Percentiles rank a stretch among this genome's conserved stretches.
phyloP scores from a whole-genome alignment of 1,284 basidiomycete genomes.

The Pseudozyma sp. region DNA sequence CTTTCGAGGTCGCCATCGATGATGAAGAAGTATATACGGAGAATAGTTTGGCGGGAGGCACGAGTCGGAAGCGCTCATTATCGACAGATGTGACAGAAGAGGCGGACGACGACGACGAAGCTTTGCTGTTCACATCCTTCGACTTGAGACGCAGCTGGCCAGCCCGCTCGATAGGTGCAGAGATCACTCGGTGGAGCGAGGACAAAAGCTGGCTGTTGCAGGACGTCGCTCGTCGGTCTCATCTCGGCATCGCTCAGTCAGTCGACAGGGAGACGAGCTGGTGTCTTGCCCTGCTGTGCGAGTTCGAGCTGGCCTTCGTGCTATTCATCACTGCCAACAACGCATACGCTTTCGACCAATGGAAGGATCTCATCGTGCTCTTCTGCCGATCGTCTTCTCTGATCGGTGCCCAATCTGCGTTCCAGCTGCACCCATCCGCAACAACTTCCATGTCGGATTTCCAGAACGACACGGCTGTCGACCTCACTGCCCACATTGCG shows the following conservation, averaged over 20 bases:
- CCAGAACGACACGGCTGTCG: background rate
- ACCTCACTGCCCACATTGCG: slow-evolving; percentile 14
- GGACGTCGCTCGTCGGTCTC: slow-evolving; percentile 44
- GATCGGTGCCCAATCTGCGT: slow-evolving; percentile 40
- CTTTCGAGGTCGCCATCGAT: slow-evolving; percentile 6
- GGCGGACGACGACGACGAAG: slow-evolving; percentile 1
- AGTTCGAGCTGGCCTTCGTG: slow-evolving; percentile 55
- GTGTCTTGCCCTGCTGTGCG: slow-evolving; percentile 27
- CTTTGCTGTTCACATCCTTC: slow-evolving; percentile 51
- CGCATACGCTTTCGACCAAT: slow-evolving; percentile 44
- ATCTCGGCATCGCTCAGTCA: background rate
- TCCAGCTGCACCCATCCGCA: slow-evolving; percentile 36
- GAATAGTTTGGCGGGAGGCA: background rate
- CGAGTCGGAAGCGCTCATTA: slow-evolving; percentile 10
- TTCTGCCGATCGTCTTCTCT: slow-evolving; percentile 44
- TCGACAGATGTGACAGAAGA: background rate
- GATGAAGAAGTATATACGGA: background rate
- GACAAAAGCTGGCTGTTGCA: slow-evolving; percentile 65
- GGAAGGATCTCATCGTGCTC: slow-evolving; percentile 42
- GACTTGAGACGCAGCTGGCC: slow-evolving; percentile 62
- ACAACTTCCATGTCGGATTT: background rate
- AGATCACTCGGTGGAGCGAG: slow-evolving; percentile 59
- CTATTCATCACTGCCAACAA: slow-evolving; percentile 44
- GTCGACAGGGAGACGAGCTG: background rate
- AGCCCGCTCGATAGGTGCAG: slow-evolving; percentile 41